Conservation (phyloP, 768 basidiomycete species). For the Amanita phalloides region DNA sequence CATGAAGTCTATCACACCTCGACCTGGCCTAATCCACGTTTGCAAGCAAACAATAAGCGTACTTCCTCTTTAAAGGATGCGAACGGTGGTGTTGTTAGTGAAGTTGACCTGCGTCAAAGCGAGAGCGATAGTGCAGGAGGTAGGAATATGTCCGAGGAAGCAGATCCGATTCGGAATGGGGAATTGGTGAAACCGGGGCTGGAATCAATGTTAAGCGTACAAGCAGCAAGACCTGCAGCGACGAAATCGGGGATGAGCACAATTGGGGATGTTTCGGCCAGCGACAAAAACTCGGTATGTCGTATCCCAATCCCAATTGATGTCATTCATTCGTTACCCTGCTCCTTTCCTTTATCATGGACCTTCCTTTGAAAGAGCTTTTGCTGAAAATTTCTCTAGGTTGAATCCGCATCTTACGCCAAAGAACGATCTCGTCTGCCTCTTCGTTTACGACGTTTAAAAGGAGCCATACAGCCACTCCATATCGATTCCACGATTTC, state of each 20-base stretch:
- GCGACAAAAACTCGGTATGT: not conserved
- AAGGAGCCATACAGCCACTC: not conserved
- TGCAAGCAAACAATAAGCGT: not conserved
- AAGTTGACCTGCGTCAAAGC: not conserved
- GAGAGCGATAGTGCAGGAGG: not conserved
- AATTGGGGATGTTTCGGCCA: not conserved
- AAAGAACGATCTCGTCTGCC: constrained; percentile 2
- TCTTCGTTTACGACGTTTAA: not conserved
- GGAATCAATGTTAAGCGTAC: not conserved
- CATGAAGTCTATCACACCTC: not conserved
- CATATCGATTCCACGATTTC: not conserved
- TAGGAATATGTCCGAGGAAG: not conserved
- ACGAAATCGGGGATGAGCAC: not conserved
- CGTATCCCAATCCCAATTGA: not conserved
- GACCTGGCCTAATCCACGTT: not conserved
- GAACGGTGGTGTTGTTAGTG: not conserved
- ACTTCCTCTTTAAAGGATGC: not conserved
- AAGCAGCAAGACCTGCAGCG: not conserved
- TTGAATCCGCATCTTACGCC: not conserved
- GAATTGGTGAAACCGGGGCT: not conserved
- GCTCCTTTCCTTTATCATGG: not conserved
- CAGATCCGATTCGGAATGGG: not conserved
- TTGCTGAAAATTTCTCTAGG: not conserved
- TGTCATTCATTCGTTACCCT: not conserved
- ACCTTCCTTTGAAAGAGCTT: not conserved